Percentiles rank a stretch among this genome's conserved stretches.
These are phyloP conservation scores for Penicillium paxilli DNA, from an alignment of 495 filamentous ascomycete genomes.

Conservation along the genomic window DNA sequence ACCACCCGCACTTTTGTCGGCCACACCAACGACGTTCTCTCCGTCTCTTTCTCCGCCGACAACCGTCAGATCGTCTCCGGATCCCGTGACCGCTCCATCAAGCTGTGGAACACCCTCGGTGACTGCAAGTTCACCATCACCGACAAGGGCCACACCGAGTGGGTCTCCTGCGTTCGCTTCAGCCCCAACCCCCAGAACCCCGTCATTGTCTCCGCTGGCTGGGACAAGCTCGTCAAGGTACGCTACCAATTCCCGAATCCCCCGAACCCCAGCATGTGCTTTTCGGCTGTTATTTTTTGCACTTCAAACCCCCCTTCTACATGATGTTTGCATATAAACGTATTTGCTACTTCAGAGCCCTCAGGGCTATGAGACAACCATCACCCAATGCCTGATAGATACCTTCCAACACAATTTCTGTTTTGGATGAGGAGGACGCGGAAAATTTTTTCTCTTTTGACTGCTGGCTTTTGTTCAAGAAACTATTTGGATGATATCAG, in stretches of 20 bases:
- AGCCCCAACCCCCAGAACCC: constrained; percentile 99
- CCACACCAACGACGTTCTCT: constrained; percentile 99
- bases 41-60: constrained; percentile 99
- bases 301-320: constrained; percentile 36
- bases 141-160: constrained; percentile 99
- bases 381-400: constrained; percentile 87
- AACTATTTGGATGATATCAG: not conserved
- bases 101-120: constrained; percentile 99
- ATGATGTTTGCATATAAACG: constrained; percentile 95
- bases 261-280: not conserved
- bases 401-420: constrained; percentile 19
- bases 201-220: constrained; percentile 97
- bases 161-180: constrained; percentile 99
- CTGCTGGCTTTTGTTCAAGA: not conserved
- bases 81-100: constrained; percentile 97
- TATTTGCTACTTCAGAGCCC: constrained; percentile 99
- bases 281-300: constrained; percentile 2
- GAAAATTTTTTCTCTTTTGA: constrained; percentile 11
- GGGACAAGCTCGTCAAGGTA: constrained; percentile 99
- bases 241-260: constrained; percentile 36
- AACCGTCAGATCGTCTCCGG: constrained; percentile 99
- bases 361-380: constrained; percentile 92
- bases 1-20: constrained; percentile 98
- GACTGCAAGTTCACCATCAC: constrained; percentile 99
- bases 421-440: constrained; percentile 18